Evolutionary conservation across 306 rosid genomes (phyloP).

Genomic region (Parietaria judaica): DNA sequence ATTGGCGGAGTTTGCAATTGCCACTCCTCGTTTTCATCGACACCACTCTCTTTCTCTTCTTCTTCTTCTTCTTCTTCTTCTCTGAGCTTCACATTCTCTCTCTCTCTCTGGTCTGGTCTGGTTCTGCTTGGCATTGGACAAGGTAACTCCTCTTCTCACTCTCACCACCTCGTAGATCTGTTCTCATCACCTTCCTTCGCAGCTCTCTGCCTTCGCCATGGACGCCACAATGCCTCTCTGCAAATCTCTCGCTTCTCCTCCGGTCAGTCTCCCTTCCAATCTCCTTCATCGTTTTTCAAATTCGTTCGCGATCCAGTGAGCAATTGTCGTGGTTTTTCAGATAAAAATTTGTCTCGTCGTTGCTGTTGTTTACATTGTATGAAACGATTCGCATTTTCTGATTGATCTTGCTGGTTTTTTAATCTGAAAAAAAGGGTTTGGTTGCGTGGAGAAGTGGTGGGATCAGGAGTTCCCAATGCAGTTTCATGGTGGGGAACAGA

Average conservation of each 20-base stretch:
- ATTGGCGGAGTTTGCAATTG: constrained; percentile 42
- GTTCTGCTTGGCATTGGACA: neutral
- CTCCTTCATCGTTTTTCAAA: neutral
- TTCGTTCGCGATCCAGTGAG: no score
- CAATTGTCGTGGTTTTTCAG: neutral
- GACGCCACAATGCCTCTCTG: constrained; percentile 60
- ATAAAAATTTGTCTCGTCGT: neutral
- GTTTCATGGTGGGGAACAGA: constrained; percentile 47
- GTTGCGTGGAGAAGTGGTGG: constrained; percentile 40
- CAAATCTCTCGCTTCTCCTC: constrained; percentile 46
- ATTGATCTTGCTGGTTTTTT: neutral
- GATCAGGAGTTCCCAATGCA: constrained; percentile 58
- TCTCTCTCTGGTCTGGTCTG: neutral
- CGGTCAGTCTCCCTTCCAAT: constrained; percentile 29
- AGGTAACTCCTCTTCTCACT: neutral
- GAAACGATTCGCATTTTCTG: constrained; percentile 1
- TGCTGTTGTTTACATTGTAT: neutral
- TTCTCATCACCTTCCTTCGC: constrained; percentile 14
- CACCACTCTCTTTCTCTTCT: constrained; percentile 3
- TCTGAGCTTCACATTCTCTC: neutral
- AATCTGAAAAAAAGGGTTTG: constrained; percentile 42
- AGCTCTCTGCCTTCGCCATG: constrained; percentile 26
- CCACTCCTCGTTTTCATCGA: constrained; percentile 40
- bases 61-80: constrained; percentile 3
- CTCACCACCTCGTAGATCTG: neutral